A percentile compares a stretch with the other conserved stretches of the same genome.
Conservation (phyloP, 2,329 filamentous ascomycete genomes). For the Penicillium sp. region DNA sequence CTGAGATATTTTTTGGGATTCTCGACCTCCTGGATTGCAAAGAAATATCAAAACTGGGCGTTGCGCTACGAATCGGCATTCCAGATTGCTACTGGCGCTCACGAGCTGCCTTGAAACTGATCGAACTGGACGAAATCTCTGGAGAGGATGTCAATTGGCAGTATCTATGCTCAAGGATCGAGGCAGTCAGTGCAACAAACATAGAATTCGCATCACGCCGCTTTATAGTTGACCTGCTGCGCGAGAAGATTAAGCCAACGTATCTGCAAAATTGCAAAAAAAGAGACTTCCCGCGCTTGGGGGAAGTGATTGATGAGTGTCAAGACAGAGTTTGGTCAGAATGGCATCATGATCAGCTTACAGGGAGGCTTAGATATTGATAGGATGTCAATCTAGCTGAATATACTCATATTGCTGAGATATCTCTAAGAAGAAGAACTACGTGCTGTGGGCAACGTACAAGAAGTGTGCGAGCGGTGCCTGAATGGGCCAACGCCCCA, state of each 20-base stretch:
- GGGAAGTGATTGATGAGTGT: slow-evolving; percentile 3
- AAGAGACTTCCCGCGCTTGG: slow-evolving; percentile 1
- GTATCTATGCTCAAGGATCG: slow-evolving; percentile 1
- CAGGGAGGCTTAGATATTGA: too few relatives aligned
- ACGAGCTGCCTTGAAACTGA: slow-evolving; percentile 2
- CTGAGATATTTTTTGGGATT: slow-evolving; percentile 3
- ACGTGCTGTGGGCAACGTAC: too few relatives aligned
- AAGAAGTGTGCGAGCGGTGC: too few relatives aligned
- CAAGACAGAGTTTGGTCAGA: neutral
- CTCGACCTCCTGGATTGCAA: slow-evolving; percentile 2
- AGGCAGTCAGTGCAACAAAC: neutral
- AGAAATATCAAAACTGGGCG: neutral
- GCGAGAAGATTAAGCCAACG: neutral
- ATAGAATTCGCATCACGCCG: neutral
- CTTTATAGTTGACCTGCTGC: slow-evolving; percentile 1
- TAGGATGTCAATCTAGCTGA: too few relatives aligned
- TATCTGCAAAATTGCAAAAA: neutral
- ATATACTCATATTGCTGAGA: too few relatives aligned
- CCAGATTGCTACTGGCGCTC: slow-evolving; percentile 6
- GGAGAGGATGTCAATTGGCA: slow-evolving; percentile 4
- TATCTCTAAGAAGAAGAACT: too few relatives aligned
- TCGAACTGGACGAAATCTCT: slow-evolving; percentile 4
- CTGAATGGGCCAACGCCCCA: too few relatives aligned
- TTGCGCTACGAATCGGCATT: neutral
- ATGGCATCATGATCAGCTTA: too few relatives aligned